phyloP scores from a whole-genome alignment of 2,329 filamentous ascomycete species.

The Stachybotrys elegans region DNA sequence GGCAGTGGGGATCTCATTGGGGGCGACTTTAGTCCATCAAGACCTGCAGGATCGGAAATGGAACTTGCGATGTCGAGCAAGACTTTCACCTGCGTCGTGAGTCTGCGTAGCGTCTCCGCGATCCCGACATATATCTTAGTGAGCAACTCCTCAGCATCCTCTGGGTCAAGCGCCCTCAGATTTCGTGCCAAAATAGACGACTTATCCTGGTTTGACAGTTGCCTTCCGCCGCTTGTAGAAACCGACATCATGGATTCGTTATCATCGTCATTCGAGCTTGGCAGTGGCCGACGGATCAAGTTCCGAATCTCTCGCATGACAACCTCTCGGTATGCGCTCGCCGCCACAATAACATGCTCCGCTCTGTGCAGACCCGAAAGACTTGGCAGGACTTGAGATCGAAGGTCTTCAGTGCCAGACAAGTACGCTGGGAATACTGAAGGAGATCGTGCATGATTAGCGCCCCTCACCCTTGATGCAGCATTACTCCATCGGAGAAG shows the following conservation, averaged over 20 bases:
- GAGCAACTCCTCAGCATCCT: conserved; percentile 80
- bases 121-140: conserved; percentile 80
- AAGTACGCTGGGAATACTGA: conserved; percentile 76
- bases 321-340: conserved; percentile 77
- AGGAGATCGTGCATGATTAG: conserved; percentile 55
- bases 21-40: conserved; percentile 40
- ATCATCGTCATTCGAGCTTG: conserved; percentile 92
- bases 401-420: conserved; percentile 63
- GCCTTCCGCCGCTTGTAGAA: conserved; percentile 63
- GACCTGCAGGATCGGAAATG: conserved; percentile 40
- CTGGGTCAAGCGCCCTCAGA: conserved; percentile 73
- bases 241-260: conserved; percentile 82
- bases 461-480: conserved; percentile 65
- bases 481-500: conserved; percentile 80
- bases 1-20: conserved; percentile 46
- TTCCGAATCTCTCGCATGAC: conserved; percentile 81
- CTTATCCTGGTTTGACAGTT: conserved; percentile 78
- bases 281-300: conserved; percentile 77
- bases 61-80: conserved; percentile 89
- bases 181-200: conserved; percentile 85
- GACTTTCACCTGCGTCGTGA: conserved; percentile 89
- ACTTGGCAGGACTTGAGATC: conserved; percentile 63
- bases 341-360: conserved; percentile 73
- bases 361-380: conserved; percentile 78
- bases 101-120: conserved; percentile 76